phyloP scores from a whole-genome alignment of 441 rosid species.

The Metrosideros polymorpha region DNA sequence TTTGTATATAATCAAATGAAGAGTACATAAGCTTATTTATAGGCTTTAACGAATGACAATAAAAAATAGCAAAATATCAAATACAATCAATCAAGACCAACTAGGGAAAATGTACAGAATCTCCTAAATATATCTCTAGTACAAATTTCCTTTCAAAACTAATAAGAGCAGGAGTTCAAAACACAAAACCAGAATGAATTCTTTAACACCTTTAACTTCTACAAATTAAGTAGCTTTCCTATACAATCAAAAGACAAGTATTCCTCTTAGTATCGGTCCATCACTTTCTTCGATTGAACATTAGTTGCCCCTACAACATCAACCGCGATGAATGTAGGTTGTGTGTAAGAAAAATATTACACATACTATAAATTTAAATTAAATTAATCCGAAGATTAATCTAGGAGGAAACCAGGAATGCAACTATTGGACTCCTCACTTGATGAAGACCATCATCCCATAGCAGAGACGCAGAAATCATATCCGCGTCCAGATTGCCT shows the following conservation, averaged over 20 bases:
- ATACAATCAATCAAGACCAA: too few species aligned
- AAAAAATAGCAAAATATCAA: too few species aligned
- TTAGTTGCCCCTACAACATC: neutral
- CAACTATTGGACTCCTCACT: constrained; percentile 55
- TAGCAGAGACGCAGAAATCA: constrained; percentile 25
- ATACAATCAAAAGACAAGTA: neutral
- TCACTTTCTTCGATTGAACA: neutral
- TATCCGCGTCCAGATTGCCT: neutral
- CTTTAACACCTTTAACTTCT: neutral
- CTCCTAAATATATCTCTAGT: too few species aligned
- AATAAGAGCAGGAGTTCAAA: too few species aligned
- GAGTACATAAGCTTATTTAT: too few species aligned
- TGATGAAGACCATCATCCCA: constrained; percentile 45
- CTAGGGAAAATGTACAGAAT: too few species aligned
- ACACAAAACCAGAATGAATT: neutral
- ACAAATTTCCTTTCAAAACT: too few species aligned
- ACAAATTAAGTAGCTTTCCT: neutral
- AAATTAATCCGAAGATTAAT: neutral
- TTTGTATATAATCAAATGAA: too few species aligned
- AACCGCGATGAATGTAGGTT: neutral
- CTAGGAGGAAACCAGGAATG: constrained; percentile 4
- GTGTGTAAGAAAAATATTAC: too few species aligned
- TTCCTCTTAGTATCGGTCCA: neutral
- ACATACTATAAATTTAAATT: neutral
- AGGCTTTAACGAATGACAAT: too few species aligned